Base-by-base conservation (phyloP, 306 rosid genomes). In the Prunus campanulata region DNA sequence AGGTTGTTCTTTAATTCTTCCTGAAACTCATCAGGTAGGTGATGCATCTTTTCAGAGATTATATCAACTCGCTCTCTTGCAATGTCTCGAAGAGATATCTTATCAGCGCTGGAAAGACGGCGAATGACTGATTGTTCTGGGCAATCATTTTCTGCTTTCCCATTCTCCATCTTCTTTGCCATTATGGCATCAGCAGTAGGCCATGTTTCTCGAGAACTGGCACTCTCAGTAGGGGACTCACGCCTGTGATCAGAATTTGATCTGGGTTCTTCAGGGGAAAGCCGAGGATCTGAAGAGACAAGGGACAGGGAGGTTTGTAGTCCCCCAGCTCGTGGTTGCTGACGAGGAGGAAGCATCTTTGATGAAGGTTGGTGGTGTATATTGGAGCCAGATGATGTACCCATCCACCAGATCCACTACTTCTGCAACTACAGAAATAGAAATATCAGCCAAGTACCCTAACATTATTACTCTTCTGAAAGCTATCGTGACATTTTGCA, bases 191-290 rank as follows among this genome's bases (percentile, higher is more conserved):
- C 93, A 0, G 87, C 90, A 74, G 83, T 39, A 39, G 98, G 97
- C 97, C 96, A 95, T 35, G 95, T 92, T 72, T 95, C 98, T 61
- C 83, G 87, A 68, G 98, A 95, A 75, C 97, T 95, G 57, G 97
- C 99, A 82, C 99, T 95, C 85, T 90, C 97, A 44, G 97, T 86
- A 2, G 97, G 98, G 56, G 97, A 92, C 81, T 95, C 97, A 0
- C 87, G 97, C 54, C 83, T 75, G 35, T 90, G 85, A 65, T 90
- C 97, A 66, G 93, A 87, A 72, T 90, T 92, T 42, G 97, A 86
- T 71, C 90, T 85, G 51, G 92, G 99, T 71, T 92, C 97, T 82
- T 95, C 99, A 3, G 92, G 96, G 55, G 97, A 92, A 11, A 85
- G 86, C 71, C 71, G 91, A 51, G 91, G 83, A 82, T 95, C 97